Evolutionary conservation across 2,329 filamentous ascomycete species (phyloP).

Genomic region (Paraconiothyrium brasiliense): DNA sequence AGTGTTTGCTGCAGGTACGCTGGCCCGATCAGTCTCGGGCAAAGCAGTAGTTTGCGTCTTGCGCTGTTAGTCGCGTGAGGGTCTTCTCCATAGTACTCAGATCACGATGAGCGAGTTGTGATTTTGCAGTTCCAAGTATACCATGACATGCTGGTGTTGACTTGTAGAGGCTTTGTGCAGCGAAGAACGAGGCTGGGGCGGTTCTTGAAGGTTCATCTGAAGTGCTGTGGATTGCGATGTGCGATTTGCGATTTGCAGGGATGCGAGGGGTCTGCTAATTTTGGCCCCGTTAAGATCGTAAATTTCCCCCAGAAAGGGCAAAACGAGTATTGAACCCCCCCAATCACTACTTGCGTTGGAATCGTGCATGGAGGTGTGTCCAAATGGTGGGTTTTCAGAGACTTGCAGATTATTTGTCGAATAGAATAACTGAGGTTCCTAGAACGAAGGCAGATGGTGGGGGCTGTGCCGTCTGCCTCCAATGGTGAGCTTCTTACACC

Average conservation of each 20-base stretch:
- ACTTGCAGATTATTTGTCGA: neutral
- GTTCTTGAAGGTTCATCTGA: neutral
- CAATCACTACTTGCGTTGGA: neutral
- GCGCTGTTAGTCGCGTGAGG: conserved; percentile 3
- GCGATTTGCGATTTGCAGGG: neutral
- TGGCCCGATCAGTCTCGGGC: conserved; percentile 1
- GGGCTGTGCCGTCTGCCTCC: conserved; percentile 10
- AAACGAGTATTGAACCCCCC: neutral
- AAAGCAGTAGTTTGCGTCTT: neutral
- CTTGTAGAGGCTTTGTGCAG: conserved; percentile 12
- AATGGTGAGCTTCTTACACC: neutral
- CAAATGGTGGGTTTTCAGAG: neutral
- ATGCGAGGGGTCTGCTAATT: conserved; percentile 1
- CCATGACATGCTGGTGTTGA: neutral
- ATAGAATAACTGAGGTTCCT: neutral
- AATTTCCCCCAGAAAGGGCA: neutral
- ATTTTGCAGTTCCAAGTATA: neutral
- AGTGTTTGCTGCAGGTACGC: conserved; percentile 12
- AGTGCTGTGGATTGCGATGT: neutral
- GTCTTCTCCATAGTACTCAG: neutral
- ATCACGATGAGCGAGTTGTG: neutral
- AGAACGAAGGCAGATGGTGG: neutral
- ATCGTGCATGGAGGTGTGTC: conserved; percentile 2
- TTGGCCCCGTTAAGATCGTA: conserved; percentile 5
- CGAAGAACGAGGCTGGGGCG: conserved; percentile 1